Conservation (phyloP, 2,329 filamentous ascomycete species). For the Exophiala bonariae region DNA sequence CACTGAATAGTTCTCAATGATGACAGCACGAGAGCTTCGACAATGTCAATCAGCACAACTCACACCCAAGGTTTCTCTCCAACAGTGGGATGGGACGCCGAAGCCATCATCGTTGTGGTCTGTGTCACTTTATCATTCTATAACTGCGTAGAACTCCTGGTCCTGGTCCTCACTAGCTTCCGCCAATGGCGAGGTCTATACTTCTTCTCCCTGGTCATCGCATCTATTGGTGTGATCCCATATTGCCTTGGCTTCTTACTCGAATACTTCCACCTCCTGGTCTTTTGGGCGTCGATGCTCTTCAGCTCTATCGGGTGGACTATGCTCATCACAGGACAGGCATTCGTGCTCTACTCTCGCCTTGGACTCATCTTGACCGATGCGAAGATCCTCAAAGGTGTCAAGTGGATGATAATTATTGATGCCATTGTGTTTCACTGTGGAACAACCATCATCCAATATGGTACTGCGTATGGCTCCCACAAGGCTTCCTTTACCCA, state of each 20-base stretch:
- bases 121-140: slow-evolving; percentile 50
- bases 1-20: too few species aligned
- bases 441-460: slow-evolving; percentile 46
- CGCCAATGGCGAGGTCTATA: slow-evolving; percentile 46
- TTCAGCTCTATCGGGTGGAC: slow-evolving; percentile 47
- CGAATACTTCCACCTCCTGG: slow-evolving; percentile 41
- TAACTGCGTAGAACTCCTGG: slow-evolving; percentile 49
- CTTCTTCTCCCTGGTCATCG: slow-evolving; percentile 50
- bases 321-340: slow-evolving; percentile 48
- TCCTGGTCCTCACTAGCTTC: slow-evolving; percentile 50
- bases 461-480: slow-evolving; percentile 38
- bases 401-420: slow-evolving; percentile 47
- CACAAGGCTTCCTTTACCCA: slow-evolving; percentile 25
- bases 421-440: slow-evolving; percentile 44
- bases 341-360: slow-evolving; percentile 49
- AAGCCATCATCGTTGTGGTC: slow-evolving; percentile 40
- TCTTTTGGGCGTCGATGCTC: slow-evolving; percentile 37
- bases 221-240: slow-evolving; percentile 42
- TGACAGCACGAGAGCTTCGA: too few species aligned
- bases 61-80: too few species aligned
- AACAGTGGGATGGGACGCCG: too few species aligned
- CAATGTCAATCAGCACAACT: too few species aligned
- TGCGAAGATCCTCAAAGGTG: slow-evolving; percentile 36
- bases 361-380: slow-evolving; percentile 43
- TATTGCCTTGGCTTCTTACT: slow-evolving; percentile 48